Conservation (phyloP, 1,284 basidiomycete species). For the Coniferiporia weirii region DNA sequence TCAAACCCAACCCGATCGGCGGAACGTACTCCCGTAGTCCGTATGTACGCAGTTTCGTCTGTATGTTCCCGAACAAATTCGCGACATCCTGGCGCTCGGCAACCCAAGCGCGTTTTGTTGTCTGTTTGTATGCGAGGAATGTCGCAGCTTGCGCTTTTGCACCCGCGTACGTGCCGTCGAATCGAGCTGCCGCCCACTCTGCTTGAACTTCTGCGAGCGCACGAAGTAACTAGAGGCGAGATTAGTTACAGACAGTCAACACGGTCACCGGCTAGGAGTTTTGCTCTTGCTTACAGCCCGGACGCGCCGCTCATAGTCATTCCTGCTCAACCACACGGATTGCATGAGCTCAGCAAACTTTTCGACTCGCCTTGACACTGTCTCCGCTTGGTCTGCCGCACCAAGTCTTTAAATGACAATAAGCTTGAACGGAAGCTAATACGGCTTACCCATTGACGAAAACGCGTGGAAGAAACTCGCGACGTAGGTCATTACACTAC, state of each 20-base stretch:
- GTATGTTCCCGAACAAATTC: conserved; percentile 88
- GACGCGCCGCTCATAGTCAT: conserved; percentile 92
- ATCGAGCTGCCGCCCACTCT: conserved; percentile 58
- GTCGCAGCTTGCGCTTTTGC: conserved; percentile 72
- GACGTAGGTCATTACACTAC: conserved; percentile 93
- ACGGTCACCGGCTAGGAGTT: neutral
- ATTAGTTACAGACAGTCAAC: conserved; percentile 16
- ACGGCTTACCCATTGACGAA: conserved; percentile 80
- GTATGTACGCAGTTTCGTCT: conserved; percentile 93
- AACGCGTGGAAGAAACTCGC: conserved; percentile 99
- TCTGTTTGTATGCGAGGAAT: conserved; percentile 83
- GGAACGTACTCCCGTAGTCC: conserved; percentile 80
- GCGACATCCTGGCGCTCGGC: conserved; percentile 86
- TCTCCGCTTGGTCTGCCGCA: conserved; percentile 84
- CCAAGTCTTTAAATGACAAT: neutral
- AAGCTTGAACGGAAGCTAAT: neutral
- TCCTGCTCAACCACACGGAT: conserved; percentile 77
- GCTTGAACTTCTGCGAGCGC: conserved; percentile 59
- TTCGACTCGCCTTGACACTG: conserved; percentile 87
- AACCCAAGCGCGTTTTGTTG: conserved; percentile 83
- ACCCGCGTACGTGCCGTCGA: conserved; percentile 74
- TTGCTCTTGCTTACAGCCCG: conserved; percentile 46
- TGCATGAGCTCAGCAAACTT: conserved; percentile 97
- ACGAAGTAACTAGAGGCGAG: conserved; percentile 49
- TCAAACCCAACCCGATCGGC: conserved; percentile 60